Conservation (phyloP, 176 grass and related monocot species). For the Paspalum vaginatum region DNA sequence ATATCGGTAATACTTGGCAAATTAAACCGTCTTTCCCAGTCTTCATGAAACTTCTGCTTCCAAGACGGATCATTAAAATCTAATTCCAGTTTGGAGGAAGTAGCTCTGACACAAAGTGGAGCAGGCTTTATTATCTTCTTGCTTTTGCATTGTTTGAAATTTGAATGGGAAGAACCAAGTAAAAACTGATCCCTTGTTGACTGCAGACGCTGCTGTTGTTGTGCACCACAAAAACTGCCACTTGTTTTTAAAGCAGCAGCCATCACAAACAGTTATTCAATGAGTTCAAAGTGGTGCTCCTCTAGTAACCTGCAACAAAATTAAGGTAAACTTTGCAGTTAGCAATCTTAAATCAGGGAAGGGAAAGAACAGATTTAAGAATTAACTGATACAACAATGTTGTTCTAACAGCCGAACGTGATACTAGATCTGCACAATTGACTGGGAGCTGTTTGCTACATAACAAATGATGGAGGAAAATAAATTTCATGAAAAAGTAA, state of each 20-base stretch:
- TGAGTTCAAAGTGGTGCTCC: constrained; percentile 3
- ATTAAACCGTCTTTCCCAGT: constrained; percentile 71
- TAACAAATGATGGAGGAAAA: background rate
- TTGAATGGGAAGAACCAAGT: constrained; percentile 32
- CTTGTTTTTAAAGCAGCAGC: constrained; percentile 43
- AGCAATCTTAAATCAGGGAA: background rate
- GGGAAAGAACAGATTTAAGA: background rate
- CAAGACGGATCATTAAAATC: constrained; percentile 71
- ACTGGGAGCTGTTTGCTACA: background rate
- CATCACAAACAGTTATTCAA: constrained; percentile 25
- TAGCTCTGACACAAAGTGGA: constrained; percentile 39
- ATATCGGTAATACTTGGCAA: constrained; percentile 81
- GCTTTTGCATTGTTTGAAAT: constrained; percentile 38
- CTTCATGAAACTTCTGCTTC: constrained; percentile 72
- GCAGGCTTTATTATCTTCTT: constrained; percentile 32
- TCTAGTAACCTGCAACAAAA: constrained; percentile 29
- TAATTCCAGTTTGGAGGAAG: constrained; percentile 44
- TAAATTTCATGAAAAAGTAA: background rate
- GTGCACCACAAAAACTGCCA: constrained; percentile 3
- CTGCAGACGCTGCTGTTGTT: constrained; percentile 25
- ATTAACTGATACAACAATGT: background rate
- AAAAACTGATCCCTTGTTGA: constrained; percentile 21
- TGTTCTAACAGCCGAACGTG: background rate
- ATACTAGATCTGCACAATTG: constrained; percentile 11
- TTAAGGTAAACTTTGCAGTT: background rate